These are phyloP conservation scores for Salix suchowensis DNA, from an alignment of 345 rosid genomes.

Conservation along the genomic window DNA sequence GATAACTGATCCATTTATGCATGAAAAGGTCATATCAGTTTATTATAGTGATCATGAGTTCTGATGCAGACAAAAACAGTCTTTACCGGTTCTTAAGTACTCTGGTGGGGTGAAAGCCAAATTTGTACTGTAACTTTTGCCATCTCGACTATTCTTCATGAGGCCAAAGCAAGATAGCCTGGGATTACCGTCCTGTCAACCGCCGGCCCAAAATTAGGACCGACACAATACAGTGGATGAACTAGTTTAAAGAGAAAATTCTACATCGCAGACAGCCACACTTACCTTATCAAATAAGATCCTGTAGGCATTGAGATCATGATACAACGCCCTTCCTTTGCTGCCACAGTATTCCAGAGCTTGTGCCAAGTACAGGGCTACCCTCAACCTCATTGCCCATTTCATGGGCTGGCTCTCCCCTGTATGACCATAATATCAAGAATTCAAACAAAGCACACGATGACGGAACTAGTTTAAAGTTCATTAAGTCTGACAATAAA, in stretches of 20 bases:
- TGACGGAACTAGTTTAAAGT: background rate
- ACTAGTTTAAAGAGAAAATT: background rate
- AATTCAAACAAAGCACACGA: background rate
- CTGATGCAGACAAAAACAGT: background rate
- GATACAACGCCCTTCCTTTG: slow-evolving; percentile 89
- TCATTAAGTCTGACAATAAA: background rate
- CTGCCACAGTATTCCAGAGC: slow-evolving; percentile 82
- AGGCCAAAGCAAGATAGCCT: slow-evolving; percentile 90
- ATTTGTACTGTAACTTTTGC: slow-evolving; percentile 92
- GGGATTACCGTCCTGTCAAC: slow-evolving; percentile 82
- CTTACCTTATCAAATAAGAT: slow-evolving; percentile 86
- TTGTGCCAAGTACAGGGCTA: slow-evolving; percentile 82
- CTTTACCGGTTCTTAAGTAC: slow-evolving; percentile 74
- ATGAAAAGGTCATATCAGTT: background rate
- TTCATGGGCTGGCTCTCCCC: slow-evolving; percentile 99
- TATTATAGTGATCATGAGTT: background rate
- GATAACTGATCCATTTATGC: background rate
- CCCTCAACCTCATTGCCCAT: slow-evolving; percentile 97
- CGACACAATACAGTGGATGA: background rate
- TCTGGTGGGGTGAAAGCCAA: slow-evolving; percentile 99
- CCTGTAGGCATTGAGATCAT: slow-evolving; percentile 93
- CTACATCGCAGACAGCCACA: background rate
- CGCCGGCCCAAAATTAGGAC: background rate
- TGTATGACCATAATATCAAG: slow-evolving; percentile 19
- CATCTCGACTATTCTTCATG: slow-evolving; percentile 93